Evolutionary conservation across 768 basidiomycete genomes (phyloP).

Genomic region (Leccinum variicolor): DNA sequence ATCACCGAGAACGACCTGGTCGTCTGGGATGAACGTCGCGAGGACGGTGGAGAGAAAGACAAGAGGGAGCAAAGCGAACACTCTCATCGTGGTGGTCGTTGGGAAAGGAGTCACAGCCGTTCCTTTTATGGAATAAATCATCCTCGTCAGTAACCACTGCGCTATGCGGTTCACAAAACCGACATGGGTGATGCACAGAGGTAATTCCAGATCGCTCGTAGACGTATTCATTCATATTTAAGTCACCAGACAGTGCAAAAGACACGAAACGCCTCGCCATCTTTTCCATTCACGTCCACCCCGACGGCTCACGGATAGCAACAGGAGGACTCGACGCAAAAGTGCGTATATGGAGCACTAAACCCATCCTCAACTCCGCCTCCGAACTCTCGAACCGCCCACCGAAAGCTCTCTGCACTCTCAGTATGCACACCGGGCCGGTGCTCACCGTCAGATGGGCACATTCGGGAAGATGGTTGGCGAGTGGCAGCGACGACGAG

Average conservation of each 20-base stretch:
- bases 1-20: slow-evolving; percentile 40
- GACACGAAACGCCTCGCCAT: slow-evolving; percentile 71
- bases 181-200: slow-evolving; percentile 82
- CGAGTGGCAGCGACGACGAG: slow-evolving; percentile 94
- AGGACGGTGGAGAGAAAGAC: slow-evolving; percentile 34
- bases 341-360: slow-evolving; percentile 96
- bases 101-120: background rate
- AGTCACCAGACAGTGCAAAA: slow-evolving; percentile 42
- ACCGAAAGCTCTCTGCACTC: slow-evolving; percentile 85
- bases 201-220: slow-evolving; percentile 22
- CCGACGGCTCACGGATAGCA: slow-evolving; percentile 94
- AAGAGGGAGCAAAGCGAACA: slow-evolving; percentile 32
- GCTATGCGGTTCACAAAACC: slow-evolving; percentile 86
- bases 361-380: slow-evolving; percentile 80
- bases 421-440: slow-evolving; percentile 91
- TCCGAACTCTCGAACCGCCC: slow-evolving; percentile 66
- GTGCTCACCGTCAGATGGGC: slow-evolving; percentile 93
- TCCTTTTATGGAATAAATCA: background rate
- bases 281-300: slow-evolving; percentile 92
- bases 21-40: slow-evolving; percentile 39
- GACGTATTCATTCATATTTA: background rate
- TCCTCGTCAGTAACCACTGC: background rate
- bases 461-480: slow-evolving; percentile 88
- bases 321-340: slow-evolving; percentile 96
- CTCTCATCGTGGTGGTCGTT: slow-evolving; percentile 35